Base-by-base conservation (phyloP, 1,284 basidiomycete species). In the Cryptococcus hybrid region DNA sequence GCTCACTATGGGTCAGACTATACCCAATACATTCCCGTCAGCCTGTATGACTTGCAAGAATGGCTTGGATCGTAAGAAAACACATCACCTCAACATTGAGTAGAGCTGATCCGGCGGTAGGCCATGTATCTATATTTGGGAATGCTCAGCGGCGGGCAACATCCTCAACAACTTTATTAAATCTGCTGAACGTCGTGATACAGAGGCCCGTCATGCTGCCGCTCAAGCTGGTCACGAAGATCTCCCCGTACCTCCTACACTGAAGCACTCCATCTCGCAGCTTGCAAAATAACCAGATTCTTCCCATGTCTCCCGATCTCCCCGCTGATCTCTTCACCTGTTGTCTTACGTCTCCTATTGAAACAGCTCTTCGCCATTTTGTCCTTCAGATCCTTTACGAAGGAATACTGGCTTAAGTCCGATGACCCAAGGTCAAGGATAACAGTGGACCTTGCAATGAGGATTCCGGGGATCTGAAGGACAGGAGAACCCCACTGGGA, bases 111-210 rank as follows among this genome's bases (percentile, higher is more conserved):
- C 7, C 8, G 36, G 3, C 13, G 37, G 0, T 4, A 92, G 92
- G 2, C 95, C 96, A 1, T 94, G 91, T 54, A 92, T 99, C 55
- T 99, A 95, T 72, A 92, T 99, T 54, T 99, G 95, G 95, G 95
- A 99, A 73, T 97, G 95, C 72, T 96, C 93, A 11, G 89, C 92
- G 7, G 94, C 96, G 0, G 95, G 95, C 0, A 88, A 97, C 74
- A 87, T 99, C 50, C 82, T 99, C 47, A 84, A 85, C 62, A 98
- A 96, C 78, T 97, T 96, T 78, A 89, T 89, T 72, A 84, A 84
- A 60, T 90, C 93, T 64, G 92, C 92, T 1, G 86, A 91, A 68
- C 83, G 88, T 51, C 85, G 90, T 36, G 94, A 97, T 69, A 85
- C 87, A 49, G 93, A 97, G 60, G 56, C 73, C 44, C 54, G 67